phyloP scores from a whole-genome alignment of 2,329 filamentous ascomycete genomes.

The Akanthomyces muscarius region DNA sequence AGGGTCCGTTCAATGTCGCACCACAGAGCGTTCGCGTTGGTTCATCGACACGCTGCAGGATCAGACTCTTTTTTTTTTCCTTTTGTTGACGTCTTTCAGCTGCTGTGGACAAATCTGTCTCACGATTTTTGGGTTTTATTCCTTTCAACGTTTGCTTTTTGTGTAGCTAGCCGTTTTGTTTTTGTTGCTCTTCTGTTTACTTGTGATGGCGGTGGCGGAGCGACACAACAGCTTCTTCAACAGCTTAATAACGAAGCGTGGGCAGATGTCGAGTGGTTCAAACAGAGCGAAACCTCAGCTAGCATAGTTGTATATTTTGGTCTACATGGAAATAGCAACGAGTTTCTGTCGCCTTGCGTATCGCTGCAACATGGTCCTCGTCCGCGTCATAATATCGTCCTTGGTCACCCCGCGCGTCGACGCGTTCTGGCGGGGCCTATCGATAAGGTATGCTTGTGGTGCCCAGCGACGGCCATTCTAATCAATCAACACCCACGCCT shows the following conservation, averaged over 20 bases:
- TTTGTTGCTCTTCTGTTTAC: conserved; percentile 13
- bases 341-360: not conserved
- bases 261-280: not conserved
- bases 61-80: not conserved
- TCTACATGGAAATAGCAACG: not conserved
- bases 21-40: not conserved
- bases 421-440: conserved; percentile 18
- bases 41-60: not conserved
- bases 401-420: conserved; percentile 14
- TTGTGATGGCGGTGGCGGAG: not conserved
- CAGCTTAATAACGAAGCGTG: not conserved
- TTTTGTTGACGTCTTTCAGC: not conserved
- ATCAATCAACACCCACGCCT: no score
- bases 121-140: not conserved
- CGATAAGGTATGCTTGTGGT: conserved; percentile 4
- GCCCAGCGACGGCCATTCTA: not conserved
- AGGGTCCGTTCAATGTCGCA: not conserved
- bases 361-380: not conserved
- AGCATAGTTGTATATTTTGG: not conserved
- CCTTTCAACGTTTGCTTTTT: not conserved
- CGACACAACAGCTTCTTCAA: not conserved
- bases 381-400: conserved; percentile 1
- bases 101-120: not conserved
- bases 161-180: not conserved
- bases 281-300: not conserved